Conservation (phyloP, 352 stramenopile species). For the Pythium volutum region DNA sequence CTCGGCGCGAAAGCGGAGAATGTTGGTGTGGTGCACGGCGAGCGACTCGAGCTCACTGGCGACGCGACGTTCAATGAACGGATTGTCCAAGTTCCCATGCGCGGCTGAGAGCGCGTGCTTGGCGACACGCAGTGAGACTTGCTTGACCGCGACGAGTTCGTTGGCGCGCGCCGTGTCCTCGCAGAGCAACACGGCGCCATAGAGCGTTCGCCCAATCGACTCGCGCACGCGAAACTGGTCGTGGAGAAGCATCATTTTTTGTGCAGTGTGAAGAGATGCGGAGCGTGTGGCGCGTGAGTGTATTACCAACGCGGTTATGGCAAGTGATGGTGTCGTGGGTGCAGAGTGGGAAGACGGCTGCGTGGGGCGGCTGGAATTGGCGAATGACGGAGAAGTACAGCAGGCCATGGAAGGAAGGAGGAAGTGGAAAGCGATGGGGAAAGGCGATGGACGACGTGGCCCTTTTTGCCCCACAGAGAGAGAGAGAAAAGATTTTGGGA, state of each 20-base stretch:
- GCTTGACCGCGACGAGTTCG: conserved; percentile 47
- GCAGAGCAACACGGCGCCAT: conserved; percentile 43
- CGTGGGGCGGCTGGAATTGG: background rate
- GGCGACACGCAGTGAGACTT: conserved; percentile 33
- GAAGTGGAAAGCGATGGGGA: background rate
- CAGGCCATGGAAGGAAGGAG: background rate
- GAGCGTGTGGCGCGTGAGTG: background rate
- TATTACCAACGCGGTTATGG: background rate
- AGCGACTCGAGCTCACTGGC: conserved; percentile 21
- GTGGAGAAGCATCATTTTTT: background rate
- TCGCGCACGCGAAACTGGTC: conserved; percentile 1
- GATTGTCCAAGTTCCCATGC: conserved; percentile 41
- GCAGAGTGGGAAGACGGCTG: background rate
- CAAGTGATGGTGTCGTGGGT: background rate
- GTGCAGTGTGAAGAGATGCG: background rate
- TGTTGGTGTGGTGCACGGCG: conserved; percentile 34
- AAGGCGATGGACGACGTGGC: too few relatives aligned
- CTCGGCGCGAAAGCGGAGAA: conserved; percentile 37
- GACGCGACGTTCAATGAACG: conserved; percentile 35
- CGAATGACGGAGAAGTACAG: background rate
- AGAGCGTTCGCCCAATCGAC: conserved; percentile 34
- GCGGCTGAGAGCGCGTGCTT: conserved; percentile 20
- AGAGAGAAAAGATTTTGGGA: too few relatives aligned
- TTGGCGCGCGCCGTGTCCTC: conserved; percentile 28
- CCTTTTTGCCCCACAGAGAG: too few relatives aligned